Percentiles rank a stretch among this genome's conserved stretches.
These are phyloP conservation scores for Rosa multiflora DNA, from an alignment of 306 rosid genomes.

Conservation along the genomic window DNA sequence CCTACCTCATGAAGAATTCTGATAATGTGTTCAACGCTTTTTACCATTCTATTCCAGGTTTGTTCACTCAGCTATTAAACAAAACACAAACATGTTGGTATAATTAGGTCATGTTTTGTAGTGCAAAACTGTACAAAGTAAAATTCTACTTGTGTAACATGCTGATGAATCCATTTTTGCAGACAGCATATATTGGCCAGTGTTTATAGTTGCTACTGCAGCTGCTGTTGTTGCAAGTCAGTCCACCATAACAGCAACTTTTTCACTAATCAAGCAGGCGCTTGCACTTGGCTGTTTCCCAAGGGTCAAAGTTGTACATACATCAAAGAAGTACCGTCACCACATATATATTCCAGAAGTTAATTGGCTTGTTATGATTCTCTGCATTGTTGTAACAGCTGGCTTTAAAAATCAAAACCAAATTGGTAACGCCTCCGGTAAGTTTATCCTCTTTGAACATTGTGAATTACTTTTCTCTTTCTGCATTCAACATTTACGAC, in stretches of 20 bases:
- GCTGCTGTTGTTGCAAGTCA: constrained; percentile 97
- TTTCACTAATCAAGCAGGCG: constrained; percentile 89
- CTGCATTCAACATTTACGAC: not conserved
- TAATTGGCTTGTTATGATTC: constrained; percentile 94
- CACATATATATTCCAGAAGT: constrained; percentile 91
- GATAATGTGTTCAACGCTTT: constrained; percentile 57
- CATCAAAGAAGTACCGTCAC: constrained; percentile 77
- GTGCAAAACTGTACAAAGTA: not conserved
- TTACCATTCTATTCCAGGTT: constrained; percentile 96
- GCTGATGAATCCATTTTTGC: constrained; percentile 24
- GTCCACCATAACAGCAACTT: constrained; percentile 87
- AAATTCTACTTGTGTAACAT: not conserved
- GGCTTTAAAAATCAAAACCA: constrained; percentile 87
- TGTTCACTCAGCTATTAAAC: not conserved
- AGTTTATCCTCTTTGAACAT: constrained; percentile 10
- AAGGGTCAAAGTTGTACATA: constrained; percentile 86
- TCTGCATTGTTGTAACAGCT: constrained; percentile 91
- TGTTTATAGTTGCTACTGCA: constrained; percentile 84
- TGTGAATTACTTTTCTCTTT: not conserved
- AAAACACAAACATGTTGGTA: not conserved
- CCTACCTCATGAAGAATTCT: constrained; percentile 40
- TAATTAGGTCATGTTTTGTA: not conserved
- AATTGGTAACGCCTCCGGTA: constrained; percentile 96
- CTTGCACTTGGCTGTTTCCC: constrained; percentile 93
- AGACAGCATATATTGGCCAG: constrained; percentile 90